These are phyloP conservation scores for Collybia sordida DNA, from an alignment of 768 basidiomycete genomes.

Conservation along the genomic window DNA sequence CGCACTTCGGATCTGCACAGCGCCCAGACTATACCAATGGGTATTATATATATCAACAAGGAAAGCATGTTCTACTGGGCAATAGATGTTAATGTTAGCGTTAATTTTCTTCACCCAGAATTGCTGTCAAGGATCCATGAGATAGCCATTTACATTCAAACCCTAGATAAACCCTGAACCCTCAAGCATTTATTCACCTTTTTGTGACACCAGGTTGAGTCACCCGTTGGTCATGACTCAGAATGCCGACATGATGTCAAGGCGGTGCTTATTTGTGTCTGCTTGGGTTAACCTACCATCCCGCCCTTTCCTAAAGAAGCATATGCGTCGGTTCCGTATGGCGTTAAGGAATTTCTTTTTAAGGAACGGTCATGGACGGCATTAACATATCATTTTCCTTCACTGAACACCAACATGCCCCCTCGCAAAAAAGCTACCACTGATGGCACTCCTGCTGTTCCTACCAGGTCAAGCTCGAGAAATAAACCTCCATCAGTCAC, in stretches of 20 bases:
- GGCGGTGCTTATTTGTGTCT: neutral
- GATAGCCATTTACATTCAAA: no score
- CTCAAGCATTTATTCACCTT: no score
- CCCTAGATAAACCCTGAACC: no score
- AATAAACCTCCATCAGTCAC: slow-evolving; percentile 26
- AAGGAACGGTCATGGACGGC: slow-evolving; percentile 11
- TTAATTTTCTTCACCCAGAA: no score
- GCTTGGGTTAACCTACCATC: slow-evolving; percentile 6
- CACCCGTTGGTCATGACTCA: no score
- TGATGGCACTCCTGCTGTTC: slow-evolving; percentile 25
- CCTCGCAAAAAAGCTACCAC: slow-evolving; percentile 44
- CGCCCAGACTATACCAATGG: no score
- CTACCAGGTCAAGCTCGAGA: slow-evolving; percentile 38
- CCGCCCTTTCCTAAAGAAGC: slow-evolving; percentile 10
- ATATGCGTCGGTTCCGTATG: slow-evolving; percentile 10
- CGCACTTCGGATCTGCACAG: no score
- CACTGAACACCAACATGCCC: slow-evolving; percentile 31
- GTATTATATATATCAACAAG: no score
- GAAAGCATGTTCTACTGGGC: no score
- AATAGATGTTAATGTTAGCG: no score
- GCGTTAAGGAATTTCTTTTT: slow-evolving; percentile 12
- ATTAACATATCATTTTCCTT: slow-evolving; percentile 8
- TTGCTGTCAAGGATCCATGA: no score
- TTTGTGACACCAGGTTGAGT: no score
- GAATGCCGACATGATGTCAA: neutral